Conservation (phyloP, 164 flowering plant genomes). For the Chloranthus sessilifolius region DNA sequence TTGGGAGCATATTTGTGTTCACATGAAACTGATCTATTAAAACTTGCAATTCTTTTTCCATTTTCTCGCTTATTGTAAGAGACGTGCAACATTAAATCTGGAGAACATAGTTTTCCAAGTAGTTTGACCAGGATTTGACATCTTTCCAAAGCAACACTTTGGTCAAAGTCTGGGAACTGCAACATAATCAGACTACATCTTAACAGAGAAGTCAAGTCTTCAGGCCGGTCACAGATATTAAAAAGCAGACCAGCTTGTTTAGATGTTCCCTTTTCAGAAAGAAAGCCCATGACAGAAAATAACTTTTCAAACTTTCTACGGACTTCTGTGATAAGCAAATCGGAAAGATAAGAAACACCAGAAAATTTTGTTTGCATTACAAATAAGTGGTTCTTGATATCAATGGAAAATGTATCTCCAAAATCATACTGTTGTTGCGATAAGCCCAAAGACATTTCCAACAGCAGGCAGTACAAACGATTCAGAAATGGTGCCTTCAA, state of each 20-base stretch:
- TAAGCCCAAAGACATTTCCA: conserved; percentile 16
- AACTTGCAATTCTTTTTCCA: conserved; percentile 13
- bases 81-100: conserved; percentile 10
- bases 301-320: conserved; percentile 23
- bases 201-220: conserved; percentile 35
- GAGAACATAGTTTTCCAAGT: conserved; percentile 20
- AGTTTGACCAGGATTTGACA: conserved; percentile 23
- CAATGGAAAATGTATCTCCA: not conserved
- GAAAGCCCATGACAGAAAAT: conserved; percentile 5
- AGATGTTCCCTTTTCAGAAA: conserved; percentile 4
- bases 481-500: conserved; percentile 19
- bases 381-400: conserved; percentile 3
- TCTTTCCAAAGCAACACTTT: conserved; percentile 25
- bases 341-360: conserved; percentile 25
- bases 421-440: conserved; percentile 3
- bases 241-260: conserved; percentile 2
- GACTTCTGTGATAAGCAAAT: conserved; percentile 36
- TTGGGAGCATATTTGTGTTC: conserved; percentile 13
- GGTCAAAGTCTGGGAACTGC: conserved; percentile 30
- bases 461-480: conserved; percentile 26
- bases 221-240: conserved; percentile 9
- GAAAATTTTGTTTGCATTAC: conserved; percentile 11
- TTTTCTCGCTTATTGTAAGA: conserved; percentile 2
- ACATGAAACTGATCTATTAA: conserved; percentile 25
- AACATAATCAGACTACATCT: conserved; percentile 53